A percentile compares a stretch with the other conserved stretches of the same genome.
Conservation (phyloP, 495 filamentous ascomycete genomes). For the Immersiella caudata region DNA sequence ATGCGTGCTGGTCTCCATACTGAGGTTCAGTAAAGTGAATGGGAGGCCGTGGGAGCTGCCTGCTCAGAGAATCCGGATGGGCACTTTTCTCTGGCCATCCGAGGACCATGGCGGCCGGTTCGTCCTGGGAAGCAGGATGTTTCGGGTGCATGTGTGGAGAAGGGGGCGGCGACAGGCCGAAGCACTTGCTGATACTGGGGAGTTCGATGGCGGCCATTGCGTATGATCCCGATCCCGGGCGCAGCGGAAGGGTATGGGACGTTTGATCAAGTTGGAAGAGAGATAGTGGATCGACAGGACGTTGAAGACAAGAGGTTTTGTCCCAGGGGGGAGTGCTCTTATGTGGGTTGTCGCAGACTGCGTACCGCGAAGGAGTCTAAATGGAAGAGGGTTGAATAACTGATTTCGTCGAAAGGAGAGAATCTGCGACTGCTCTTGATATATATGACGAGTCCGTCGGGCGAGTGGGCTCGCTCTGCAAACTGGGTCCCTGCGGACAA, state of each 20-base stretch:
- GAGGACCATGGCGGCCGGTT: neutral
- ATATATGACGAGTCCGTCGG: constrained; percentile 21
- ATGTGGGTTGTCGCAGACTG: neutral
- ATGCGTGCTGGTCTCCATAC: neutral
- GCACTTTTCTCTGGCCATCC: neutral
- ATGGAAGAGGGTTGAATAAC: neutral
- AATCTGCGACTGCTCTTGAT: constrained; percentile 14
- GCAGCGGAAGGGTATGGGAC: neutral
- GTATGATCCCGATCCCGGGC: neutral
- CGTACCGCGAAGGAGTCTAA: neutral
- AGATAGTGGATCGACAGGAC: neutral
- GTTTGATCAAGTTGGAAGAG: neutral
- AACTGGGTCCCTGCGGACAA: neutral
- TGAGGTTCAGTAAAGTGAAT: neutral
- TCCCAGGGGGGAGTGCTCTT: neutral
- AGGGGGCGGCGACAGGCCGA: neutral
- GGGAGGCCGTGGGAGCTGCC: no score
- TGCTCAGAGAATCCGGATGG: no score
- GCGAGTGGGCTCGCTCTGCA: neutral
- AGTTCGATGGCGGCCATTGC: neutral
- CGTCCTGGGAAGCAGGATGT: neutral
- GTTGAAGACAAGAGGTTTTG: neutral
- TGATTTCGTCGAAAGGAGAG: neutral
- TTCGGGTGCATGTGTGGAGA: neutral
- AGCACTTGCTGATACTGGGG: neutral